Percentiles rank a stretch among this genome's conserved stretches.
Evolutionary conservation across 495 filamentous ascomycete species (phyloP).

Genomic region (Penicillium waksmanii): DNA sequence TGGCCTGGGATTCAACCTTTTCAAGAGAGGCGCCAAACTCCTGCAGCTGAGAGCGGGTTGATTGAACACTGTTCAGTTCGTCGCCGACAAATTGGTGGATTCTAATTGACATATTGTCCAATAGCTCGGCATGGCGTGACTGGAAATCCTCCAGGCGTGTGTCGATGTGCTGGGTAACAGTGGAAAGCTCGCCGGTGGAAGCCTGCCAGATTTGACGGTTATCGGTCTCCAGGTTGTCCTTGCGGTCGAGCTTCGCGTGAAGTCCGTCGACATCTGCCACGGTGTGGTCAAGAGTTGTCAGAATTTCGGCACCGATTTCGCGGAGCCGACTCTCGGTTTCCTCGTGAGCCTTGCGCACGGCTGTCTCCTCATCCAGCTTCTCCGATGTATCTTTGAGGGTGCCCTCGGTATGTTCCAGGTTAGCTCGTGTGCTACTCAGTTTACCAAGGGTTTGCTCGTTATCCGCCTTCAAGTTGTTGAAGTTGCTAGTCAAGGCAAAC

Average conservation of each 20-base stretch:
- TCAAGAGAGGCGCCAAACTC: slow-evolving; percentile 67
- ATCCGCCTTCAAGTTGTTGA: slow-evolving; percentile 84
- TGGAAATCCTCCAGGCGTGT: slow-evolving; percentile 69
- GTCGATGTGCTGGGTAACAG: slow-evolving; percentile 78
- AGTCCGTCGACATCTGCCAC: slow-evolving; percentile 79
- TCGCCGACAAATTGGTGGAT: slow-evolving; percentile 73
- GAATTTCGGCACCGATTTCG: slow-evolving; percentile 69
- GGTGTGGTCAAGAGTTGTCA: slow-evolving; percentile 73
- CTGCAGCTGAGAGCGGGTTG: slow-evolving; percentile 68
- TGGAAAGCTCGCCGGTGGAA: slow-evolving; percentile 72
- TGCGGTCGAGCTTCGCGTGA: slow-evolving; percentile 80
- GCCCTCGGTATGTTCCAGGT: slow-evolving; percentile 85
- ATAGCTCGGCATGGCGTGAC: slow-evolving; percentile 65
- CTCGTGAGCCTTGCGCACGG: slow-evolving; percentile 81
- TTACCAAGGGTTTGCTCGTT: slow-evolving; percentile 71
- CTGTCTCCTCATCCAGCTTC: slow-evolving; percentile 76
- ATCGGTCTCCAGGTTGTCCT: slow-evolving; percentile 74
- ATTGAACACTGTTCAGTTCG: slow-evolving; percentile 69
- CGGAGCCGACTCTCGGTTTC: slow-evolving; percentile 78
- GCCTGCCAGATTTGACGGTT: slow-evolving; percentile 80
- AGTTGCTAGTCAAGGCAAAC: slow-evolving; percentile 79
- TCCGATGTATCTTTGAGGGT: slow-evolving; percentile 75
- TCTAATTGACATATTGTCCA: slow-evolving; percentile 65
- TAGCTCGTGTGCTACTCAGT: slow-evolving; percentile 75
- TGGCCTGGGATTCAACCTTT: slow-evolving; percentile 65